These are phyloP conservation scores for Backusella luteola DNA, from an alignment of 192 early-diverging fungal species.

Conservation along the genomic window DNA sequence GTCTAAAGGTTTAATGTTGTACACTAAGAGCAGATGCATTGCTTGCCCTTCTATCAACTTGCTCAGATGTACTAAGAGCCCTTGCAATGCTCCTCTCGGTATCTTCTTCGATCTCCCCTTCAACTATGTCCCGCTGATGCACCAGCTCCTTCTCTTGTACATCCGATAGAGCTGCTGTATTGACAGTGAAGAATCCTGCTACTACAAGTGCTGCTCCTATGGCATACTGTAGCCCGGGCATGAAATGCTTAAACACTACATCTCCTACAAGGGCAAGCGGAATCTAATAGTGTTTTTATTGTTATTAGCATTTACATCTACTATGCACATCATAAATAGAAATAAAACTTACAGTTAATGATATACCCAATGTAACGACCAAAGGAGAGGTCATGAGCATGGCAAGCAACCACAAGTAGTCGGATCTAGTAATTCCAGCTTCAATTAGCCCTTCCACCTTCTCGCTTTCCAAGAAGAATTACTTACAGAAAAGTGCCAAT, in stretches of 20 bases:
- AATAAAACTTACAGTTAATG: conserved; percentile 58
- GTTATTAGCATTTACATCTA: too few species aligned
- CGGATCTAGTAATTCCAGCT: conserved; percentile 47
- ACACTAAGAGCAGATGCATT: conserved; percentile 8
- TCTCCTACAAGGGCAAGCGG: conserved; percentile 71
- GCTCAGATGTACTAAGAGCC: conserved; percentile 1
- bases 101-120: not conserved
- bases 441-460: not conserved
- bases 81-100: not conserved
- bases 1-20: conserved; percentile 4
- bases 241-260: conserved; percentile 60
- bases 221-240: conserved; percentile 52
- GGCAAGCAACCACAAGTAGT: conserved; percentile 75
- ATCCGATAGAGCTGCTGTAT: conserved; percentile 41
- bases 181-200: conserved; percentile 66
- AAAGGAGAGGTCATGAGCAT: conserved; percentile 83
- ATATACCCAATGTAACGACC: conserved; percentile 74
- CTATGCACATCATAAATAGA: not conserved
- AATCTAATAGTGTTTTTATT: conserved; percentile 32
- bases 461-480: not conserved
- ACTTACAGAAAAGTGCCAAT: conserved; percentile 75
- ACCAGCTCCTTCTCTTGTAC: conserved; percentile 21
- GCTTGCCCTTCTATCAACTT: conserved; percentile 2
- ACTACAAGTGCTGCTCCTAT: conserved; percentile 66
- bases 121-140: conserved; percentile 2